phyloP scores from a whole-genome alignment of 805 yeast genomes.

The Priceomyces castillae region DNA sequence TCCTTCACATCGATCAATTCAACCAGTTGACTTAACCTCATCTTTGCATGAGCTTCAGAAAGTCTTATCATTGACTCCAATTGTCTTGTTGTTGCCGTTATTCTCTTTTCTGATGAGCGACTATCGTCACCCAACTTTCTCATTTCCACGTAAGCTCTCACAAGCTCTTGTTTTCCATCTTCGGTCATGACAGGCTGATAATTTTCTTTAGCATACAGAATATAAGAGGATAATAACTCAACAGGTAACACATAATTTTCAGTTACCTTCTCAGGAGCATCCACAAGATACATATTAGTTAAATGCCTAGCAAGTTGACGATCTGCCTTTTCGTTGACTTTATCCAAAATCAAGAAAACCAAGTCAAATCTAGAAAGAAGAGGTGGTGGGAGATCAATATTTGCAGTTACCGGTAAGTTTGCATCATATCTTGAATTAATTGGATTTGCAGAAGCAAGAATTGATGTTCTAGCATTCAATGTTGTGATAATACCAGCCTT shows the following conservation, averaged over 20 bases:
- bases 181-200: conserved; percentile 74
- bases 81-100: conserved; percentile 98
- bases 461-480: conserved; percentile 91
- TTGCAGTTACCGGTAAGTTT: conserved; percentile 88
- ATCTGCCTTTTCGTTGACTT: conserved; percentile 83
- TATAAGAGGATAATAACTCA: conserved; percentile 82
- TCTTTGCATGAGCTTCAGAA: conserved; percentile 95
- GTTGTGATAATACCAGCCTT: conserved; percentile 98
- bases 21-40: conserved; percentile 75
- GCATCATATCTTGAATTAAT: conserved; percentile 95
- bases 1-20: conserved; percentile 82
- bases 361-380: conserved; percentile 90
- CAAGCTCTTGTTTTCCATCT: conserved; percentile 81
- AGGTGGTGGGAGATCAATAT: conserved; percentile 96
- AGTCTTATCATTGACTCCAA: conserved; percentile 93
- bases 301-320: conserved; percentile 86
- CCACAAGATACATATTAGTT: conserved; percentile 89
- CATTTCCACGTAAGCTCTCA: conserved; percentile 87
- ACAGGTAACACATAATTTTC: conserved; percentile 71
- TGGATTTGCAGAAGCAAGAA: conserved; percentile 95
- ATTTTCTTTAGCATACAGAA: conserved; percentile 91
- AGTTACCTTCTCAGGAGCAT: conserved; percentile 71
- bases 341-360: conserved; percentile 88
- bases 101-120: conserved; percentile 79
- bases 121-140: conserved; percentile 91